These are phyloP conservation scores for Starmerella bombicola DNA, from an alignment of 805 yeast species.

Conservation along the genomic window DNA sequence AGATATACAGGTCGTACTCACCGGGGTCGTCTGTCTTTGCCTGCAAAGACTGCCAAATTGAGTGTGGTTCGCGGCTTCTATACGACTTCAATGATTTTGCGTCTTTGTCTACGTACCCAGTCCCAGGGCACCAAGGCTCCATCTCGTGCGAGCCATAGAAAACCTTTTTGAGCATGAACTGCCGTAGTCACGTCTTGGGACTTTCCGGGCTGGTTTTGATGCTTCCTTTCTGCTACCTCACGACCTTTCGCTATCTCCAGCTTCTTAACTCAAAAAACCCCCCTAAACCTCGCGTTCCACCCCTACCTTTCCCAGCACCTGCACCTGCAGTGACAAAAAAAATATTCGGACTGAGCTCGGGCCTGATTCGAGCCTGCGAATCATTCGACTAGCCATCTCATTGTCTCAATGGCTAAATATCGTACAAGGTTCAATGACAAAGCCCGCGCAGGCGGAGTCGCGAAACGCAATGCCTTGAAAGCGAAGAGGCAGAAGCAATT, in stretches of 20 bases:
- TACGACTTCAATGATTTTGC: slow-evolving; percentile 20
- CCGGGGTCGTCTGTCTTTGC: slow-evolving; percentile 35
- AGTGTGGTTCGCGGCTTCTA: slow-evolving; percentile 21
- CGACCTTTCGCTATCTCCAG: too few relatives aligned
- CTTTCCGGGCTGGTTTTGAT: too few relatives aligned
- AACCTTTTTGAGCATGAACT: slow-evolving; percentile 46
- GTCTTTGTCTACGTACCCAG: slow-evolving; percentile 52
- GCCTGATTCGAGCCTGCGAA: too few relatives aligned
- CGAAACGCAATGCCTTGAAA: slow-evolving; percentile 60
- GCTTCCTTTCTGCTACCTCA: too few relatives aligned
- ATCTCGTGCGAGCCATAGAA: slow-evolving; percentile 56
- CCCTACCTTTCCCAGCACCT: too few relatives aligned
- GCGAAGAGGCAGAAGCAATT: slow-evolving; percentile 60
- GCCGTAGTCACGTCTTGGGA: too few relatives aligned
- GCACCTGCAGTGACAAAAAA: too few relatives aligned
- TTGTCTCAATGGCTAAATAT: slow-evolving; percentile 57
- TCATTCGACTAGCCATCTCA: too few relatives aligned
- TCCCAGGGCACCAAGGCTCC: slow-evolving; percentile 79
- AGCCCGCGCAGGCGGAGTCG: slow-evolving; percentile 74
- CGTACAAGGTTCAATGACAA: slow-evolving; percentile 71
- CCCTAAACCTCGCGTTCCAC: too few relatives aligned
- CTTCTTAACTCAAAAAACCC: background rate
- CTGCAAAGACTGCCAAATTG: slow-evolving; percentile 20
- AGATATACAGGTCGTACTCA: slow-evolving; percentile 40
- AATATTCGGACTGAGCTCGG: too few relatives aligned